phyloP scores from a whole-genome alignment of 441 rosid species.

The Populus hybrid region DNA sequence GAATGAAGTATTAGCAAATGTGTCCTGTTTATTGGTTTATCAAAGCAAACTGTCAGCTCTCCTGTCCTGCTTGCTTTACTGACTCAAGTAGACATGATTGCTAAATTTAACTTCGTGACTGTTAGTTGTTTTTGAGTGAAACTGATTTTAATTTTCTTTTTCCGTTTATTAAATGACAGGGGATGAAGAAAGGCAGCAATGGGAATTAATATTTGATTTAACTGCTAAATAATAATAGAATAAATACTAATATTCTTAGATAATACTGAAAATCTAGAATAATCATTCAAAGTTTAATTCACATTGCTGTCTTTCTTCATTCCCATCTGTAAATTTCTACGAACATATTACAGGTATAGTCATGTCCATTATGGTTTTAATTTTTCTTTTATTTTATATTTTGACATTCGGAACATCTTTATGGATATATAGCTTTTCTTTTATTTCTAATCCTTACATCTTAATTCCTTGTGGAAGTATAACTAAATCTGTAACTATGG shows the following conservation, averaged over 20 bases:
- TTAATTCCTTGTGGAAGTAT: background rate
- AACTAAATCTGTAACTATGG: background rate
- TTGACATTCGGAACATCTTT: background rate
- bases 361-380: background rate
- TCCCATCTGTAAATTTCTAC: background rate
- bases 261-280: background rate
- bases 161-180: background rate
- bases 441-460: background rate
- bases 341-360: background rate
- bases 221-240: background rate
- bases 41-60: background rate
- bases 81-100: background rate
- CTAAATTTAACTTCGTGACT: background rate
- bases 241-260: background rate
- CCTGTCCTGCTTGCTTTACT: background rate
- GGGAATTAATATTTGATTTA: background rate
- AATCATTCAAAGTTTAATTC: background rate
- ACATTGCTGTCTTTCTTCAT: background rate
- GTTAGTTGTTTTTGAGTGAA: background rate
- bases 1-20: background rate
- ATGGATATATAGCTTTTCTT: background rate
- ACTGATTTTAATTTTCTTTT: background rate
- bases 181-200: background rate
- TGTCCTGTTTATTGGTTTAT: background rate
- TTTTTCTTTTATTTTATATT: background rate